phyloP scores from a whole-genome alignment of 1,284 basidiomycete genomes.

The Apiotrichum veenhuisii region DNA sequence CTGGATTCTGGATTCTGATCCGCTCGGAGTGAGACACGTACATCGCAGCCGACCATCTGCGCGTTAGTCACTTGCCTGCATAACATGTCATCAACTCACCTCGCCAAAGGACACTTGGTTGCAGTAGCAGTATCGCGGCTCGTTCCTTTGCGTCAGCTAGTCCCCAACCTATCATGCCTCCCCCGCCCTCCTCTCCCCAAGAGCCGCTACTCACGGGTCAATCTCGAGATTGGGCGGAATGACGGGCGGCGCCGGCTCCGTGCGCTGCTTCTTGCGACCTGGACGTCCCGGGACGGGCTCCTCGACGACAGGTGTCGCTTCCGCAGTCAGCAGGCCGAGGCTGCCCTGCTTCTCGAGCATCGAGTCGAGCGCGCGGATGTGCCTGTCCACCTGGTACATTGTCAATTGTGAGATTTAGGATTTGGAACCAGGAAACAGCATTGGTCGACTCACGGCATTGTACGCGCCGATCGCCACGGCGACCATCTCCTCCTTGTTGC shows the following conservation, averaged over 20 bases:
- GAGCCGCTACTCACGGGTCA: constrained; percentile 10
- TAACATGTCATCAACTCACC: constrained; percentile 22
- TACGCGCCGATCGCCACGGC: constrained; percentile 53
- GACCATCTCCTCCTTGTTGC: constrained; percentile 53
- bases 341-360: constrained; percentile 47
- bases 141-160: constrained; percentile 35
- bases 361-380: constrained; percentile 54
- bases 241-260: not conserved
- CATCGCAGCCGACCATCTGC: constrained; percentile 48
- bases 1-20: not conserved
- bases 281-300: constrained; percentile 5
- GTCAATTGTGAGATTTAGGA: not conserved
- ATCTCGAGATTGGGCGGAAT: constrained; percentile 8
- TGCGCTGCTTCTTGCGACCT: constrained; percentile 25
- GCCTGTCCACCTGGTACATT: constrained; percentile 49
- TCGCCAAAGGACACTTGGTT: constrained; percentile 52
- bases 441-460: constrained; percentile 49
- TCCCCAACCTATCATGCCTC: too few relatives aligned
- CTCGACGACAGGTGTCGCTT: constrained; percentile 5
- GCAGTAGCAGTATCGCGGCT: constrained; percentile 55
- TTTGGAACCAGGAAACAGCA: too few relatives aligned
- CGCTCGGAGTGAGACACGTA: constrained; percentile 16
- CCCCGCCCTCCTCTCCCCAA: too few relatives aligned
- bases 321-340: constrained; percentile 33
- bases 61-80: constrained; percentile 13